phyloP scores from a whole-genome alignment of 148 eudicot species.

The Linanthus parryae region DNA sequence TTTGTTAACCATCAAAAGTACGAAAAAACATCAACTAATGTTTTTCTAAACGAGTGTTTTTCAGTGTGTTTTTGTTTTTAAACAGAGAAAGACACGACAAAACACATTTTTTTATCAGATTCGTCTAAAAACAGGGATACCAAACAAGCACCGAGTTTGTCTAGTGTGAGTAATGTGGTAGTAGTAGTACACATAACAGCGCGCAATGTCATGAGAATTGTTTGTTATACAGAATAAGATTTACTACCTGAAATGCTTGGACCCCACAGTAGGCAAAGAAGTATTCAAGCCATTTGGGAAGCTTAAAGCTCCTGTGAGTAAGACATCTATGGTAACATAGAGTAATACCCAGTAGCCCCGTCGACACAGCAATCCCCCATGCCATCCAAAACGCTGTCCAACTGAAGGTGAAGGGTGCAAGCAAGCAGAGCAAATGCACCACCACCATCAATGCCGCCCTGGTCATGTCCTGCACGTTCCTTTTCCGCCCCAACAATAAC shows the following conservation, averaged over 20 bases:
- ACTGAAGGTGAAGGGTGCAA: conserved; percentile 56
- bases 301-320: conserved; percentile 67
- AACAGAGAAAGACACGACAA: too few relatives aligned
- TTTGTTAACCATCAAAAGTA: too few relatives aligned
- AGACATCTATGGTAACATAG: conserved; percentile 80
- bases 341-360: conserved; percentile 76
- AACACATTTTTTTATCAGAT: too few relatives aligned
- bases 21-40: too few relatives aligned
- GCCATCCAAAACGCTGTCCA: conserved; percentile 76
- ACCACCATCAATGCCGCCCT: conserved; percentile 29
- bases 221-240: too few relatives aligned
- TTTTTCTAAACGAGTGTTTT: too few relatives aligned
- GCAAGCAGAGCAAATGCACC: conserved; percentile 53
- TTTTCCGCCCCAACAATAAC: conserved; percentile 40
- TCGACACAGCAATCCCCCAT: conserved; percentile 35
- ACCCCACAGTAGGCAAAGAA: conserved; percentile 70
- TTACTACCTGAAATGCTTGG: conserved; percentile 78
- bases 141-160: too few relatives aligned
- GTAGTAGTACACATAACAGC: too few relatives aligned
- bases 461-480: conserved; percentile 39
- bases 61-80: too few relatives aligned
- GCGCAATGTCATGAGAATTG: too few relatives aligned
- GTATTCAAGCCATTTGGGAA: conserved; percentile 90
- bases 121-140: too few relatives aligned
- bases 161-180: too few relatives aligned